phyloP scores from a whole-genome alignment of 2,329 filamentous ascomycete genomes.

The Colletotrichum sp. region DNA sequence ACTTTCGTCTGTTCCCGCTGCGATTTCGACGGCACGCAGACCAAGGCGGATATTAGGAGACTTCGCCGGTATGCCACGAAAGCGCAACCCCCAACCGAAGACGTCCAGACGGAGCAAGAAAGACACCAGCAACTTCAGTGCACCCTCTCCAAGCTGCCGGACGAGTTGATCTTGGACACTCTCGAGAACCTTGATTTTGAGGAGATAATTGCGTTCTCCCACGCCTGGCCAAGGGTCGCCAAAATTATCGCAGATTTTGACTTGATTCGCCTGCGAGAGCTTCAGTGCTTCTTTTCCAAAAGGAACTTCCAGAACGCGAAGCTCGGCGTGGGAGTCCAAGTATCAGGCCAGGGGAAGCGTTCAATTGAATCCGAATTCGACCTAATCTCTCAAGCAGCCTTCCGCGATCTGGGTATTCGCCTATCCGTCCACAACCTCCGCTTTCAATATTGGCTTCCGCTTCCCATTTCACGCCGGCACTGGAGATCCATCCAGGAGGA shows the following conservation, averaged over 20 bases:
- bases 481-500: constrained; percentile 40
- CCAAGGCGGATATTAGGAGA: neutral
- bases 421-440: constrained; percentile 44
- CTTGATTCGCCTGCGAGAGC: constrained; percentile 44
- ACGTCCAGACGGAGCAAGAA: constrained; percentile 26
- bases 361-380: constrained; percentile 54
- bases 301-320: constrained; percentile 38
- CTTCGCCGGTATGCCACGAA: neutral
- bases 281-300: constrained; percentile 53
- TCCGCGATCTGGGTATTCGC: constrained; percentile 35
- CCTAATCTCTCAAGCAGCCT: constrained; percentile 47
- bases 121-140: neutral
- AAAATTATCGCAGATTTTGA: constrained; percentile 37
- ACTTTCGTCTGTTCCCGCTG: constrained; percentile 31
- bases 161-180: constrained; percentile 44
- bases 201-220: constrained; percentile 39
- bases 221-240: constrained; percentile 39
- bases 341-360: constrained; percentile 24
- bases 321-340: constrained; percentile 47
- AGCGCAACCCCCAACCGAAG: neutral
- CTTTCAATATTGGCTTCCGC: constrained; percentile 49
- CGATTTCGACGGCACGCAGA: constrained; percentile 11
- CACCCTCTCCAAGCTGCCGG: constrained; percentile 31
- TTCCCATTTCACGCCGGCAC: constrained; percentile 50
- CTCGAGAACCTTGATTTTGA: constrained; percentile 36